A percentile compares a stretch with the other conserved stretches of the same genome.
Evolutionary conservation across 352 stramenopile species (phyloP).

Genomic region (Phytophthora sansomeana): DNA sequence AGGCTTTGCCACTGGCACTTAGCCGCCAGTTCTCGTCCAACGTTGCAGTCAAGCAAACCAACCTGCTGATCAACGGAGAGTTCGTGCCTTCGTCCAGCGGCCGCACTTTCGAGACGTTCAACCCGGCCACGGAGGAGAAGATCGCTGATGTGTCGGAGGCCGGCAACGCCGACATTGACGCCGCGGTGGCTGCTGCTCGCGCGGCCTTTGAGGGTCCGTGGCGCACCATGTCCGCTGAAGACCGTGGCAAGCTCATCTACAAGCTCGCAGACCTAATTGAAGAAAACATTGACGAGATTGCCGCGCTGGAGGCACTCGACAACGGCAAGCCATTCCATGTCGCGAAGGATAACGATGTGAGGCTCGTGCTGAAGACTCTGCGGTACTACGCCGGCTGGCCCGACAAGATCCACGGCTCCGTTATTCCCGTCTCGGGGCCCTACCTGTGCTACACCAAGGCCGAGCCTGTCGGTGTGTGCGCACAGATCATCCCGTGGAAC

Average conservation of each 20-base stretch:
- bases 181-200: constrained; percentile 65
- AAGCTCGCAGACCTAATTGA: constrained; percentile 59
- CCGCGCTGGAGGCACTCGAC: constrained; percentile 93
- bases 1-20: constrained; percentile 21
- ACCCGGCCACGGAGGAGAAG: constrained; percentile 76
- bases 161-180: constrained; percentile 63
- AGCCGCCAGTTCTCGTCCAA: constrained; percentile 41
- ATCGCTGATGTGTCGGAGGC: constrained; percentile 72
- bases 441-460: constrained; percentile 69
- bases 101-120: constrained; percentile 74
- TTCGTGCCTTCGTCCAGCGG: constrained; percentile 70
- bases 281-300: constrained; percentile 67
- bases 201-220: constrained; percentile 6
- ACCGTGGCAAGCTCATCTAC: constrained; percentile 50
- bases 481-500: constrained; percentile 53
- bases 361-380: constrained; percentile 82
- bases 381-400: constrained; percentile 94
- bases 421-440: constrained; percentile 58
- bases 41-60: constrained; percentile 57
- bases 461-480: constrained; percentile 88
- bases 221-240: no score
- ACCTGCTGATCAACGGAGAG: constrained; percentile 85
- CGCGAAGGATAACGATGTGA: constrained; percentile 83
- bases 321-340: constrained; percentile 94
- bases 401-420: constrained; percentile 80